Evolutionary conservation across 306 rosid genomes (phyloP).

Genomic region (Dalbergia cochinchinensis): DNA sequence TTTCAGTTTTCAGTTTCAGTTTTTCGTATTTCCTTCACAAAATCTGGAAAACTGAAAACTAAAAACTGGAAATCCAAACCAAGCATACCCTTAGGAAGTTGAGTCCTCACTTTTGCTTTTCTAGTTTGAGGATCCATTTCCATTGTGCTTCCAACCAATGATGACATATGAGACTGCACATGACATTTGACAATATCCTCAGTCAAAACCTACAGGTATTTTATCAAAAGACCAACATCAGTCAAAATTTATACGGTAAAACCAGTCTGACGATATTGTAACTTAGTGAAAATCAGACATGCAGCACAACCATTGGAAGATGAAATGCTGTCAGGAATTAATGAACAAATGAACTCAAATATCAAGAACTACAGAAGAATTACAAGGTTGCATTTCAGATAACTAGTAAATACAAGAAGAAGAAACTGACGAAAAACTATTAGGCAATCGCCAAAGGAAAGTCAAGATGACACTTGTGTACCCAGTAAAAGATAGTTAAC

Average conservation of each 20-base stretch:
- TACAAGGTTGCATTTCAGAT: slow-evolving; percentile 3
- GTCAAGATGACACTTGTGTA: slow-evolving; percentile 9
- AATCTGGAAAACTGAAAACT: no score
- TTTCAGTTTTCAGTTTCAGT: no score
- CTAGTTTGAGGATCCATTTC: slow-evolving; percentile 53
- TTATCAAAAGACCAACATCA: slow-evolving; percentile 31
- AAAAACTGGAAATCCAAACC: no score
- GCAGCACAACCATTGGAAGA: slow-evolving; percentile 24
- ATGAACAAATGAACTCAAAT: slow-evolving; percentile 32
- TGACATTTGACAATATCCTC: slow-evolving; percentile 87
- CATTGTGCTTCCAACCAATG: slow-evolving; percentile 54
- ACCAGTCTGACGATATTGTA: neutral
- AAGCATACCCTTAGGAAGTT: slow-evolving; percentile 33
- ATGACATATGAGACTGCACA: slow-evolving; percentile 68
- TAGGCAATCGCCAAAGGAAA: neutral
- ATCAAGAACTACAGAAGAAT: slow-evolving; percentile 20
- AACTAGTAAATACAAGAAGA: no score
- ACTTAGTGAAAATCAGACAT: slow-evolving; percentile 35
- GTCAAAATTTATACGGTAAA: slow-evolving; percentile 18
- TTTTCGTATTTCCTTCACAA: no score
- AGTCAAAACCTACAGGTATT: slow-evolving; percentile 66
- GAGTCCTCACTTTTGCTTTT: slow-evolving; percentile 72
- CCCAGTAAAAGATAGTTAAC: no score
- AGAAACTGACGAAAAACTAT: slow-evolving; percentile 22
- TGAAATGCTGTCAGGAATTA: neutral